Evolutionary conservation across 2,329 filamentous ascomycete genomes (phyloP), one percentile per base, ranked within the genome.

Genomic region (Capronia coronata): DNA sequence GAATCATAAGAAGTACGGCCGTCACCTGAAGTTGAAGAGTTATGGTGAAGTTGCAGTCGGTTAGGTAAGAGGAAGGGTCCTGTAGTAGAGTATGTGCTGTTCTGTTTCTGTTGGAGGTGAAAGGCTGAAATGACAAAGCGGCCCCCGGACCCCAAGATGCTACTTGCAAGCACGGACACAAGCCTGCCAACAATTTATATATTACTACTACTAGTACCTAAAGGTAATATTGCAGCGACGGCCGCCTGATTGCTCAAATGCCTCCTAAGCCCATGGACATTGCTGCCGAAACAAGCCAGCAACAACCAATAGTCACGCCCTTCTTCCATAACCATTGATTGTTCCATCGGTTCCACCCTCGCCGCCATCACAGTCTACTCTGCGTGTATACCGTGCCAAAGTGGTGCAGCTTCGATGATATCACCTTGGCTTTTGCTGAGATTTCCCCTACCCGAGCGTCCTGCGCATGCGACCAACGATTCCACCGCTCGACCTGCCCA

Each of bases 121-220:
- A 37, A 37, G 34, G 34, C 34, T 37, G 34, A 37, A 19, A 37
- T 37, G 34, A 37, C 34, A 37, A 19, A 37, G 34, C 34, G 34
- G 34, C 34, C 34, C 30, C 30, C 32, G 19, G 10, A 41, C 18
- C 6, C 34, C 34, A 18, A 37, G 34, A 37, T 37, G 34, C 14
- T 8, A 13, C n/a, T 18, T 6, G 14, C 2, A 11, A 19, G 34
- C 34, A 37, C 34, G 11, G 34, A 37, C 34, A 13, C 34, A 37
- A n/a, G 34, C 16, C 34, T 37, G 34, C 18, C 34, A 37, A 37
- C 34, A 5, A 27, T 27, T 27, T 27, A 27, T 27, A n/a, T n/a
- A n/a, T n/a, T n/a, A n/a, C n/a, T n/a, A n/a, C n/a, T n/a, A n/a
- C n/a, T n/a, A n/a, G 5, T 5, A 6, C 14, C 11, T 11, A n/a